A percentile compares a stretch with the other conserved stretches of the same genome.
These are phyloP conservation scores for Pleurotus tuber-regium DNA, from an alignment of 768 basidiomycete species.

Conservation along the genomic window DNA sequence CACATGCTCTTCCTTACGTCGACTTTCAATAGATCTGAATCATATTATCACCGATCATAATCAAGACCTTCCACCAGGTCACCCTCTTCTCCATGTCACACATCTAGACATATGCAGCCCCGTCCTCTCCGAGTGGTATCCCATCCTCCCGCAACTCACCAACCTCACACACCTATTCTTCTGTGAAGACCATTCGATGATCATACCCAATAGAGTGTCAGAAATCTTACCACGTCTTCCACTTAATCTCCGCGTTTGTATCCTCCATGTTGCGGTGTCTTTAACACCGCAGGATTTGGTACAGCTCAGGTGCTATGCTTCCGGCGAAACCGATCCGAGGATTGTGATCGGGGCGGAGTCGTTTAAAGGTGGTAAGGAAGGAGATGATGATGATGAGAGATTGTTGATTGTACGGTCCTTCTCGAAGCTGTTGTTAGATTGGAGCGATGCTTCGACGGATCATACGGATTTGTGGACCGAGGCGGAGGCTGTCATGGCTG, in stretches of 20 bases:
- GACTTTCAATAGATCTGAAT: background rate
- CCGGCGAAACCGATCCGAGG: background rate
- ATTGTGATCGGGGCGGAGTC: conserved; percentile 3
- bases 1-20: background rate
- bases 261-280: background rate
- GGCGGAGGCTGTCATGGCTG: background rate
- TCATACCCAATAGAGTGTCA: background rate
- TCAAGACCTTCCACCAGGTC: background rate
- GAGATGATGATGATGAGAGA: background rate
- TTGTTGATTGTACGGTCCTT: background rate
- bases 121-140: background rate
- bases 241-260: background rate
- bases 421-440: background rate
- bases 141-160: conserved; percentile 1
- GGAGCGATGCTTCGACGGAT: background rate
- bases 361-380: background rate
- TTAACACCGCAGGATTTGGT: background rate
- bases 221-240: background rate
- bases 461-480: background rate
- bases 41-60: background rate
- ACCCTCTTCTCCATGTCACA: conserved; percentile 1
- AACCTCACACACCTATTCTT: conserved; percentile 4
- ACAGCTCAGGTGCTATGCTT: too few relatives aligned
- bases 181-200: conserved; percentile 1
- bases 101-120: conserved; percentile 5